These are phyloP conservation scores for Pleurotus platypus DNA, from an alignment of 768 basidiomycete genomes.

Conservation along the genomic window DNA sequence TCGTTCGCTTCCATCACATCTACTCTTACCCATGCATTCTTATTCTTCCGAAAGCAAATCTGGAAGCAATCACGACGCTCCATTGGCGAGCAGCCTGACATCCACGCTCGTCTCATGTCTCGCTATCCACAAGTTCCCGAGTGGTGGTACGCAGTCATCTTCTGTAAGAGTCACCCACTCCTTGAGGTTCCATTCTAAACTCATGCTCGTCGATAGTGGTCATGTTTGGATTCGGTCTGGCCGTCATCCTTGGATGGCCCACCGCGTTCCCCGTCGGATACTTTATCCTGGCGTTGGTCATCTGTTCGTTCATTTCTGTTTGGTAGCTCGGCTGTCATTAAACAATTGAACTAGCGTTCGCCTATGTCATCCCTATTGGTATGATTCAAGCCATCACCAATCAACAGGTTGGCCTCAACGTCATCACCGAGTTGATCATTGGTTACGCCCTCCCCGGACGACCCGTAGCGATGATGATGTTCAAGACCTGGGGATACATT, in stretches of 20 bases:
- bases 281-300: slow-evolving; percentile 67
- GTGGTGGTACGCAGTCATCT: slow-evolving; percentile 80
- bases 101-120: slow-evolving; percentile 84
- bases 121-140: slow-evolving; percentile 77
- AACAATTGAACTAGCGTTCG: slow-evolving; percentile 30
- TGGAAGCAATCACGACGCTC: slow-evolving; percentile 67
- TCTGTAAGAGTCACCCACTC: slow-evolving; percentile 34
- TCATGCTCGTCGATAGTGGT: slow-evolving; percentile 26
- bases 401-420: slow-evolving; percentile 42
- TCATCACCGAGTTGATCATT: slow-evolving; percentile 77
- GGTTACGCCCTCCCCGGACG: slow-evolving; percentile 79
- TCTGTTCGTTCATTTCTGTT: slow-evolving; percentile 31
- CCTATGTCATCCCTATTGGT: slow-evolving; percentile 75
- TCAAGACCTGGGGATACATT: slow-evolving; percentile 80
- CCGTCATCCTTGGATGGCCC: slow-evolving; percentile 70
- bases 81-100: slow-evolving; percentile 77
- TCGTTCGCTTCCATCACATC: slow-evolving; percentile 80
- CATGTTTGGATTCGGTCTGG: slow-evolving; percentile 68
- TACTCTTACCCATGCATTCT: slow-evolving; percentile 63
- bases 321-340: neutral
- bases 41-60: slow-evolving; percentile 80
- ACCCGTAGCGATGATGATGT: slow-evolving; percentile 82
- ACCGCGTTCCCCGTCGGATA: slow-evolving; percentile 31
- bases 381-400: slow-evolving; percentile 78
- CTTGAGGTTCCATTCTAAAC: slow-evolving; percentile 12